Evolutionary conservation across 108 stramenopile genomes (phyloP).

Genomic region (Pseudonitzschia multiseries): DNA sequence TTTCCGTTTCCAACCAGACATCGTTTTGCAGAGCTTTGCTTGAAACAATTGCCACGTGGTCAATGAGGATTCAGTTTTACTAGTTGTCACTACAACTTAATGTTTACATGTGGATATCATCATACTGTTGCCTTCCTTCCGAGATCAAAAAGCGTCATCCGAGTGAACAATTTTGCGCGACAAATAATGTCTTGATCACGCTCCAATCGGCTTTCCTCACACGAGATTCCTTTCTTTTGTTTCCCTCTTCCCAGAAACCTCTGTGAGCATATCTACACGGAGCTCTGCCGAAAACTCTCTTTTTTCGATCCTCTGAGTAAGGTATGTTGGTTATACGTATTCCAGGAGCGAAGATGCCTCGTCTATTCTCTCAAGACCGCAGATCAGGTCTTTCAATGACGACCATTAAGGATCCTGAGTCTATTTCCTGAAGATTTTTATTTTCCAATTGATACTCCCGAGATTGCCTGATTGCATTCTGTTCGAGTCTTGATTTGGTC

Average conservation of each 20-base stretch:
- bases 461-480: background rate
- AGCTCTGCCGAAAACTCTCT: too few relatives aligned
- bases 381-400: background rate
- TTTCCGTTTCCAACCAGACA: too few relatives aligned
- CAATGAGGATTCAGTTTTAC: conserved; percentile 1
- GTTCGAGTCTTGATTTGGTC: background rate
- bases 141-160: background rate
- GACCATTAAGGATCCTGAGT: background rate
- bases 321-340: background rate
- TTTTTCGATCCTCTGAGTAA: too few relatives aligned
- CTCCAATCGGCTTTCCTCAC: too few relatives aligned
- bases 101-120: background rate
- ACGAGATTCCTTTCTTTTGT: too few relatives aligned
- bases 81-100: background rate
- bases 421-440: background rate
- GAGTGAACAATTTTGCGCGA: background rate
- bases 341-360: background rate
- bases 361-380: too few relatives aligned
- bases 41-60: background rate
- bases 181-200: too few relatives aligned
- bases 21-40: too few relatives aligned
- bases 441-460: conserved; percentile 3
- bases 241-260: too few relatives aligned
- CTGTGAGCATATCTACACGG: too few relatives aligned
- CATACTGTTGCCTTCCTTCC: conserved; percentile 3